A percentile compares a stretch with the other conserved stretches of the same genome.
These are phyloP conservation scores for Blastomyces emzantsi DNA, from an alignment of 2,329 filamentous ascomycete genomes.

Conservation along the genomic window DNA sequence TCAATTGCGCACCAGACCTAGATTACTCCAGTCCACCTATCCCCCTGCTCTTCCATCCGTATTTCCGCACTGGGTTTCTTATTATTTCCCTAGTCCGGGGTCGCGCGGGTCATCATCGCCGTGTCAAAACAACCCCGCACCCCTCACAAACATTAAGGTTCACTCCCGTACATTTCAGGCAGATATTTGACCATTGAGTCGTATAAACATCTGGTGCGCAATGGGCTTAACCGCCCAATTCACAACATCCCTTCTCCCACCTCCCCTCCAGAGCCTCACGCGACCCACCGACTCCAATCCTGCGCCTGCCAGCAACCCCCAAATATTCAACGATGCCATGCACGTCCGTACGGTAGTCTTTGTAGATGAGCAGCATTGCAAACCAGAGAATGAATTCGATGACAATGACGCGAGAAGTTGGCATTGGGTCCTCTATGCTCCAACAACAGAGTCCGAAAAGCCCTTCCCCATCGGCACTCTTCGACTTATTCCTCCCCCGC, in stretches of 20 bases:
- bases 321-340: conserved; percentile 53
- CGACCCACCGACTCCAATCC: conserved; percentile 23
- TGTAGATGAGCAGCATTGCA: conserved; percentile 48
- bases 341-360: conserved; percentile 49
- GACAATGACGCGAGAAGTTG: conserved; percentile 67
- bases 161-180: background rate
- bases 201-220: background rate
- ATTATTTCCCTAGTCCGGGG: background rate
- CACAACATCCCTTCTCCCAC: conserved; percentile 20
- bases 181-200: background rate
- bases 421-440: conserved; percentile 73
- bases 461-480: conserved; percentile 61
- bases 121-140: background rate
- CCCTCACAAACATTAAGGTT: background rate
- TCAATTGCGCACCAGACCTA: no score
- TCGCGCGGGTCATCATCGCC: background rate
- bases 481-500: conserved; percentile 72
- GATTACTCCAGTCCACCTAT: no score
- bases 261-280: conserved; percentile 20
- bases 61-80: background rate
- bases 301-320: conserved; percentile 32
- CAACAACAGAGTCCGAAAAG: conserved; percentile 13
- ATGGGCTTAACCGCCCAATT: conserved; percentile 5
- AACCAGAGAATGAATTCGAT: conserved; percentile 65
- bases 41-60: background rate